Conservation (phyloP, 1,284 basidiomycete genomes). For the Meira nashicola region DNA sequence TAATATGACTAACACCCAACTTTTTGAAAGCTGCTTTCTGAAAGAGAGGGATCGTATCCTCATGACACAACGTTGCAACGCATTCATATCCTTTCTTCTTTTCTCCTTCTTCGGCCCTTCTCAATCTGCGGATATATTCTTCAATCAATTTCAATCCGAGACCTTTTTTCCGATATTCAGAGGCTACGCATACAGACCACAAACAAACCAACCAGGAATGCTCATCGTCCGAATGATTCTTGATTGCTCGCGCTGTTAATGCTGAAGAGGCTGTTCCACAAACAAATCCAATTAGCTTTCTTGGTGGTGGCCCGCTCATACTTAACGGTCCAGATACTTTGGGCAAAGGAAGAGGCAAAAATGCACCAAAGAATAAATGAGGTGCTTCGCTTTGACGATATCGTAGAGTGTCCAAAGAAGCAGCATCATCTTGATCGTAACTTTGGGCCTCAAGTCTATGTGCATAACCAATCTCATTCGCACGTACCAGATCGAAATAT, state of each 20-base stretch:
- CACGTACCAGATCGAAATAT: slow-evolving; percentile 36
- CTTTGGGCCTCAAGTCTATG: slow-evolving; percentile 31
- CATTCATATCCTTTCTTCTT: slow-evolving; percentile 39
- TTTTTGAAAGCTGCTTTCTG: slow-evolving; percentile 38
- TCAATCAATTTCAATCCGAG: slow-evolving; percentile 34
- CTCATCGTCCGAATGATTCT: slow-evolving; percentile 31
- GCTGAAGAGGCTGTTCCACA: slow-evolving; percentile 45
- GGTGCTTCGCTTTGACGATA: slow-evolving; percentile 41
- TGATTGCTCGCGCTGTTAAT: slow-evolving; percentile 37
- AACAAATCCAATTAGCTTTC: slow-evolving; percentile 39
- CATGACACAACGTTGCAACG: slow-evolving; percentile 39
- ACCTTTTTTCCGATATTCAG: slow-evolving; percentile 32
- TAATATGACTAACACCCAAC: slow-evolving; percentile 42
- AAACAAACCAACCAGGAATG: slow-evolving; percentile 48
- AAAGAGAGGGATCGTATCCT: slow-evolving; percentile 39
- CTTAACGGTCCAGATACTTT: slow-evolving; percentile 45
- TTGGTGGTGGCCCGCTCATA: slow-evolving; percentile 21
- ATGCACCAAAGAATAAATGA: slow-evolving; percentile 46
- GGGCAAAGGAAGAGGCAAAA: slow-evolving; percentile 33
- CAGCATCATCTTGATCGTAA: slow-evolving; percentile 39
- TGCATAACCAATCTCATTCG: slow-evolving; percentile 37
- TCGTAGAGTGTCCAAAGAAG: slow-evolving; percentile 33
- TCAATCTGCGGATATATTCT: slow-evolving; percentile 27
- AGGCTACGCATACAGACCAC: slow-evolving; percentile 41
- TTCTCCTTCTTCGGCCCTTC: slow-evolving; percentile 16